These are phyloP conservation scores for Cutaneotrichosporon sp. DNA, from an alignment of 1,284 basidiomycete species.

Conservation along the genomic window DNA sequence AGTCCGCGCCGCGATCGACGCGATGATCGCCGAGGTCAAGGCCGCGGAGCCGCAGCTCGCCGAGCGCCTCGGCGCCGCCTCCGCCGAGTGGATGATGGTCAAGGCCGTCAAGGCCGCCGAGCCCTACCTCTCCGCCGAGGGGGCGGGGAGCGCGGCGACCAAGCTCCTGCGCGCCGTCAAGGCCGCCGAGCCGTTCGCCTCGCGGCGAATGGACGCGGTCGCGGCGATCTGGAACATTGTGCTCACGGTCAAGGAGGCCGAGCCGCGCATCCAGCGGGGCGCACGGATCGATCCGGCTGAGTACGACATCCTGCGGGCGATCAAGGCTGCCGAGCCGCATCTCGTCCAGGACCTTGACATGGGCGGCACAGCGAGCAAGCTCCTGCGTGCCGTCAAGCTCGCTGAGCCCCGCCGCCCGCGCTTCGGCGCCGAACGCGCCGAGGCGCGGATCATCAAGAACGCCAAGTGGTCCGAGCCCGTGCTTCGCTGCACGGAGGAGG, in stretches of 20 bases:
- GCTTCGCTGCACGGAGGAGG: too few species aligned
- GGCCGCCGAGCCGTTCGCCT: not conserved
- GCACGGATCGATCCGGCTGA: not conserved
- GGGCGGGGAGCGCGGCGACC: not conserved
- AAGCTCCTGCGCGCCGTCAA: conserved; percentile 2
- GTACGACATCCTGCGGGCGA: not conserved
- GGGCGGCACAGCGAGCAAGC: not conserved
- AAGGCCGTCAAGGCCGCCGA: conserved; percentile 6
- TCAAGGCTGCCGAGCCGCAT: conserved; percentile 8
- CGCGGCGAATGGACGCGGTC: not conserved
- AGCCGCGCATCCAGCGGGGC: not conserved
- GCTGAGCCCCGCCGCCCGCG: not conserved
- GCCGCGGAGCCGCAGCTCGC: not conserved
- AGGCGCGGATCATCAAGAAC: not conserved
- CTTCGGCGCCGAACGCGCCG: not conserved
- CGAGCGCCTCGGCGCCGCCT: not conserved
- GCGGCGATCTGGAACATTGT: not conserved
- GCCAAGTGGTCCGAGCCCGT: conserved; percentile 3
- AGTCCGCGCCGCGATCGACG: not conserved
- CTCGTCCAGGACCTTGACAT: conserved; percentile 3
- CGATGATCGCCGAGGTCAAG: conserved; percentile 1
- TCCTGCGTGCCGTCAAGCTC: not conserved
- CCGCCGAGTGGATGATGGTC: conserved; percentile 5
- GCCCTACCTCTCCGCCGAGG: not conserved
- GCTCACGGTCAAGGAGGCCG: not conserved